A percentile compares a stretch with the other conserved stretches of the same genome.
These are phyloP conservation scores for Kwoniella bestiolae DNA, from an alignment of 768 basidiomycete genomes.

Conservation along the genomic window DNA sequence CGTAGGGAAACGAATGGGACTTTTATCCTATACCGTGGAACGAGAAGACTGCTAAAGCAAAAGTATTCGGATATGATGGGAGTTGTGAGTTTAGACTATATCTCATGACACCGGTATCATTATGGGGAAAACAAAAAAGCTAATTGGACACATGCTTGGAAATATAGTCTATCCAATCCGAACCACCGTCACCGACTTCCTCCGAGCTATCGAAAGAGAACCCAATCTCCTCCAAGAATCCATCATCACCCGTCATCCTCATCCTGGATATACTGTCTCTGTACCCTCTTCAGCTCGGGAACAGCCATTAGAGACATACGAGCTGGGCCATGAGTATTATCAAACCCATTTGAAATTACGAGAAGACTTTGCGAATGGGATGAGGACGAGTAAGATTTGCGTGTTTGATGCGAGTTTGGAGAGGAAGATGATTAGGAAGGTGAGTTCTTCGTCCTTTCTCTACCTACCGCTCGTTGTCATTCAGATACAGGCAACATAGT, in stretches of 20 bases:
- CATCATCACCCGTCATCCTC: slow-evolving; percentile 41
- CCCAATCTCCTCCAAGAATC: slow-evolving; percentile 9
- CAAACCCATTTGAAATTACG: slow-evolving; percentile 39
- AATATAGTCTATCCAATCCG: slow-evolving; percentile 54
- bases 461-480: neutral
- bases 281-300: slow-evolving; percentile 24
- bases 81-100: slow-evolving; percentile 39
- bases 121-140: too few species aligned
- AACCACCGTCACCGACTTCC: slow-evolving; percentile 42
- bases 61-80: slow-evolving; percentile 55
- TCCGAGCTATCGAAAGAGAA: slow-evolving; percentile 6
- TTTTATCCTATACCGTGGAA: slow-evolving; percentile 51
- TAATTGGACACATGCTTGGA: too few species aligned
- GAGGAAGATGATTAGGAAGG: slow-evolving; percentile 54
- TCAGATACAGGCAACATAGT: neutral
- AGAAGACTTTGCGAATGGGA: slow-evolving; percentile 50
- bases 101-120: too few species aligned
- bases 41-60: slow-evolving; percentile 43
- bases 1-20: slow-evolving; percentile 54
- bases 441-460: slow-evolving; percentile 14
- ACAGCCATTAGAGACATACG: slow-evolving; percentile 51
- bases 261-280: slow-evolving; percentile 51
- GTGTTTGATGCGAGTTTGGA: slow-evolving; percentile 55
- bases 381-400: slow-evolving; percentile 52
- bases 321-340: slow-evolving; percentile 41